phyloP scores from a whole-genome alignment of 371 early-diverging fungal species.

The Lichtheimia ramosa region DNA sequence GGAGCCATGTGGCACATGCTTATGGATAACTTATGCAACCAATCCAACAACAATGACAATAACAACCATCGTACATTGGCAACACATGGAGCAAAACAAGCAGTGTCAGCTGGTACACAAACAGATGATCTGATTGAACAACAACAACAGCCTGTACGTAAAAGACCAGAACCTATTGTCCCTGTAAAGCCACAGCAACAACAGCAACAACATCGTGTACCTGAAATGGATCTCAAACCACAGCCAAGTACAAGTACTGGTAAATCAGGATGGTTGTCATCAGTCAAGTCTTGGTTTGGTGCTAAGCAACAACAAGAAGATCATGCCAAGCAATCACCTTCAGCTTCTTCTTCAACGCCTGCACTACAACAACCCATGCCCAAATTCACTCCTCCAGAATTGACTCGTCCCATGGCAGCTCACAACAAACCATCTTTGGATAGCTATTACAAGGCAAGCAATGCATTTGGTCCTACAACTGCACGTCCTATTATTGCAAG shows the following conservation, averaged over 20 bases:
- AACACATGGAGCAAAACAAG: no score
- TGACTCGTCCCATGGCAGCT: constrained; percentile 10
- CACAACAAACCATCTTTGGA: constrained; percentile 17
- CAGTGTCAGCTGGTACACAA: constrained; percentile 6
- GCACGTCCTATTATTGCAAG: constrained; percentile 11
- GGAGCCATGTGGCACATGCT: constrained; percentile 77
- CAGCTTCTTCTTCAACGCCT: neutral
- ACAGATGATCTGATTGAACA: constrained; percentile 3
- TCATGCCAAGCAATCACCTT: neutral
- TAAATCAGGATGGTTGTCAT: constrained; percentile 39
- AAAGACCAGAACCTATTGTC: no score
- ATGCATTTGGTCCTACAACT: constrained; percentile 10
- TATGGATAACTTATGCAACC: constrained; percentile 36
- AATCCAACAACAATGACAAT: neutral
- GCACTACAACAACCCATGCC: neutral
- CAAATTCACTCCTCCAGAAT: neutral
- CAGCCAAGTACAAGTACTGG: constrained; percentile 1
- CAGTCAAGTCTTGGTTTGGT: constrained; percentile 53
- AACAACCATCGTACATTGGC: neutral
- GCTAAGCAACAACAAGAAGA: constrained; percentile 3
- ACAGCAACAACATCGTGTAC: neutral
- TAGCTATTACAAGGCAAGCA: constrained; percentile 16
- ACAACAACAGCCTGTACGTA: neutral
- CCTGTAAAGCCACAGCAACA: neutral
- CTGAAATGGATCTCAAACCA: neutral